phyloP scores from a whole-genome alignment of 1,284 basidiomycete genomes.

The Cryptococcus sp. region DNA sequence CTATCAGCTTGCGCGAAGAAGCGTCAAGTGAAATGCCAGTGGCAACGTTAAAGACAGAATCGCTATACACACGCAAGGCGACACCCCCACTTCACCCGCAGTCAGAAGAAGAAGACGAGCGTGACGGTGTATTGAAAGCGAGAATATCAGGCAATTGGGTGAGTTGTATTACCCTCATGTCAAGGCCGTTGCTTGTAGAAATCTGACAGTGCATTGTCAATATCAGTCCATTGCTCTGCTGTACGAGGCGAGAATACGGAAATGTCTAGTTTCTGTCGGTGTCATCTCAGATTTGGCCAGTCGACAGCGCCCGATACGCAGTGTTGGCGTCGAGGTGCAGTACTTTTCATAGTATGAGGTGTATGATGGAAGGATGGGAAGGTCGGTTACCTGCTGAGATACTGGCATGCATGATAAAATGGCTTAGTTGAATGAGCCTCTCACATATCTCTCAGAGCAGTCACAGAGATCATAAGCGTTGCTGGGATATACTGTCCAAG shows the following conservation, averaged over 20 bases:
- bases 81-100: not conserved
- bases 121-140: constrained; percentile 80
- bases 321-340: constrained; percentile 84
- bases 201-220: not conserved
- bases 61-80: no score
- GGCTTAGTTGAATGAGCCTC: no score
- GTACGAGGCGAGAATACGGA: constrained; percentile 90
- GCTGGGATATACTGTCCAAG: no score
- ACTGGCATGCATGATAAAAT: no score
- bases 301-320: constrained; percentile 76
- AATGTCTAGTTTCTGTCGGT: constrained; percentile 84
- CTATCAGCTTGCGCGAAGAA: no score
- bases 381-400: no score
- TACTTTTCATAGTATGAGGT: constrained; percentile 63
- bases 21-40: no score
- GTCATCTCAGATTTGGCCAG: constrained; percentile 85
- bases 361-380: not conserved
- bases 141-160: constrained; percentile 85
- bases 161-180: constrained; percentile 36
- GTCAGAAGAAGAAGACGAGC: constrained; percentile 23
- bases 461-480: no score
- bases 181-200: not conserved
- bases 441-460: no score
- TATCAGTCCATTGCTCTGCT: constrained; percentile 78
- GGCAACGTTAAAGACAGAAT: no score